Conservation (phyloP, 352 stramenopile genomes). For the Globisporangium carolinianum region DNA sequence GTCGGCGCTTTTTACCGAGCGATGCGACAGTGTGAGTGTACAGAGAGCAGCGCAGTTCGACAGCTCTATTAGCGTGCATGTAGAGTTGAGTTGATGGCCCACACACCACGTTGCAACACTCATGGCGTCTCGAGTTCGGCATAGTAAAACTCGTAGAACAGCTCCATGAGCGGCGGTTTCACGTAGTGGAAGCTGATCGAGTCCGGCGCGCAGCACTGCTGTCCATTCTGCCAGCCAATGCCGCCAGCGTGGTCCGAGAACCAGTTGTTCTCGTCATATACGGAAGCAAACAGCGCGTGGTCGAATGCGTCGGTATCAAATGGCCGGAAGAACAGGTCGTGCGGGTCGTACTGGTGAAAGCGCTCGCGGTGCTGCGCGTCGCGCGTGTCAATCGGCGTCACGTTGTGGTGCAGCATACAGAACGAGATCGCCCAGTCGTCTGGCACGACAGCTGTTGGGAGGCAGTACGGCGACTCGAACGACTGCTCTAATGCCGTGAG, state of each 20-base stretch:
- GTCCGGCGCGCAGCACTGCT: conserved; percentile 70
- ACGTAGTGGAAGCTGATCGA: conserved; percentile 84
- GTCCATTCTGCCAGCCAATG: conserved; percentile 75
- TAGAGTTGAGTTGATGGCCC: no score
- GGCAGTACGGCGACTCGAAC: conserved; percentile 70
- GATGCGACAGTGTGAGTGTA: not conserved
- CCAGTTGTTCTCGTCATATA: conserved; percentile 86
- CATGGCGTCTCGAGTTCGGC: no score
- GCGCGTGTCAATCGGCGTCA: conserved; percentile 66
- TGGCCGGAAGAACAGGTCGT: conserved; percentile 53
- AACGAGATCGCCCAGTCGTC: conserved; percentile 87
- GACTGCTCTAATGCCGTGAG: conserved; percentile 54
- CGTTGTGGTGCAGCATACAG: conserved; percentile 70
- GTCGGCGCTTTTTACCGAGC: not conserved
- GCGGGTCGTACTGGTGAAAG: conserved; percentile 82
- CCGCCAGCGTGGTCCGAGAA: conserved; percentile 72
- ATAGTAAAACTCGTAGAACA: conserved; percentile 84
- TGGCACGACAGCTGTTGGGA: conserved; percentile 59
- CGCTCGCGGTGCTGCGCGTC: conserved; percentile 61
- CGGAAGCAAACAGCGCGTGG: conserved; percentile 61
- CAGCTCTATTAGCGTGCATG: no score
- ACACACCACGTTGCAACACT: no score
- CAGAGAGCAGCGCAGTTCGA: no score
- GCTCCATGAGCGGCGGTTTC: conserved; percentile 77
- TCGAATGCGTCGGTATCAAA: conserved; percentile 71